Evolutionary conservation across 169 alveolate genomes (phyloP), one percentile per base, ranked within the genome.

Genomic region (Plasmodium knowlesi): DNA sequence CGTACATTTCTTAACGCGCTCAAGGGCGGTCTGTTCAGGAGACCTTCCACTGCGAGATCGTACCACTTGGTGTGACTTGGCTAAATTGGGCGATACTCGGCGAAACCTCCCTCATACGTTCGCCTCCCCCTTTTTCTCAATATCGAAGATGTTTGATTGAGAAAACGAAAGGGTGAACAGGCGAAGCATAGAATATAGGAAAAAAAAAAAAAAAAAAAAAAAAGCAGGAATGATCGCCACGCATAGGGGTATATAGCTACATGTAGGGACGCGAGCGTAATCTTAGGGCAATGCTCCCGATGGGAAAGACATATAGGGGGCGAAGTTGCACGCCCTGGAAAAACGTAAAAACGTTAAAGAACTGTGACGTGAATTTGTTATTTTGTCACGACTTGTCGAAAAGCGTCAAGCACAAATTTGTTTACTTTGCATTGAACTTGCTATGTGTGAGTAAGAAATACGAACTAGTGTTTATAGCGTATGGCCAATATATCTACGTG

Each of bases 361-460:
- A 25, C 1, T 79, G 94, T 19, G 61, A 88, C 14, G 83, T 28
- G 10, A 83, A 88, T 57, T 80, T 79, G 53, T 12, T 76, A 61
- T 88, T 61, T 39, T 78, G 83, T 28, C 82, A 19, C 71, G 89
- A 88, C 50, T 39, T 88, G 37, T 57, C 79, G 32, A 79, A 43
- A 79, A 32, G 90, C 14, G 81, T 88, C 12, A 57, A 88, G 16
- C 88, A 88, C 50, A 88, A 88, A 72, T 79, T 88, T n/a, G 84
- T 88, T 41, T 79, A 72, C n/a, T 88, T 88, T 34, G 94, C 94
- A 19, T 53, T 88, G 16, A 88, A 88, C 50, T 79, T 88, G 70
- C 71, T 88, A 43, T 78, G 90, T 10, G 94, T 88, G 71, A 88
- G 94, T 88, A 88, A 79, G 71, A 88, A 88, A 57, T 88, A 88